Evolutionary conservation across 2,329 filamentous ascomycete species (phyloP).

Genomic region (Reticulascus tulasneorum): DNA sequence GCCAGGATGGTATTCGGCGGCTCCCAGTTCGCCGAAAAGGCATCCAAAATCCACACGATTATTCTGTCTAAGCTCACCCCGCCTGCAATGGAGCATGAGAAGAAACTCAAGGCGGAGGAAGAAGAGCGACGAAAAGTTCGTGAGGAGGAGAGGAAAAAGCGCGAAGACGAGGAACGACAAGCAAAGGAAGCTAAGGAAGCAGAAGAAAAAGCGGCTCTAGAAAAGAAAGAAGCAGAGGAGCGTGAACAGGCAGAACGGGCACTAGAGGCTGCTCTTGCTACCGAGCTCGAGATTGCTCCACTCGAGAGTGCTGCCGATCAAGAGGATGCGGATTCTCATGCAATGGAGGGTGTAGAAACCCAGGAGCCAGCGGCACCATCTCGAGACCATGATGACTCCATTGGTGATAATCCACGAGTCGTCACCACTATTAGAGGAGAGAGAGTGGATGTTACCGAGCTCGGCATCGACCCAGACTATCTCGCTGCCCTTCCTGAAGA

Average conservation of each 20-base stretch:
- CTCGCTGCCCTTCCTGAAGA: slow-evolving; percentile 97
- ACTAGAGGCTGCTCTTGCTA: slow-evolving; percentile 43
- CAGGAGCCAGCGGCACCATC: slow-evolving; percentile 31
- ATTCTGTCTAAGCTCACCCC: slow-evolving; percentile 75
- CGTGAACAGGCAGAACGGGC: slow-evolving; percentile 57
- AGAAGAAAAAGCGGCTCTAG: slow-evolving; percentile 60
- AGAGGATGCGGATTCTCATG: slow-evolving; percentile 36
- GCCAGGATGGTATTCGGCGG: slow-evolving; percentile 78
- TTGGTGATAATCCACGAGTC: slow-evolving; percentile 49
- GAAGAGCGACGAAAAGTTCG: slow-evolving; percentile 43
- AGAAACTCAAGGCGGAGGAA: slow-evolving; percentile 60
- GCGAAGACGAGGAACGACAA: slow-evolving; percentile 61
- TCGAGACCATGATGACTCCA: slow-evolving; percentile 23
- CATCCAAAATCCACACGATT: slow-evolving; percentile 61
- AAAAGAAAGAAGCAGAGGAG: slow-evolving; percentile 69
- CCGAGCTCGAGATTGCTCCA: slow-evolving; percentile 31
- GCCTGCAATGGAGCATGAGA: slow-evolving; percentile 77
- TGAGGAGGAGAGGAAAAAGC: slow-evolving; percentile 59
- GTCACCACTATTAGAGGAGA: slow-evolving; percentile 82
- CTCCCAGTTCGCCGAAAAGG: slow-evolving; percentile 60
- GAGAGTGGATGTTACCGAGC: slow-evolving; percentile 86
- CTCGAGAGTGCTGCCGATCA: slow-evolving; percentile 27
- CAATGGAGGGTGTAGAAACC: slow-evolving; percentile 76
- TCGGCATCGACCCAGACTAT: slow-evolving; percentile 93
- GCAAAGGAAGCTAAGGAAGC: slow-evolving; percentile 69